Conservation (phyloP, 108 stramenopile species). For the Discostella stelligeroides region DNA sequence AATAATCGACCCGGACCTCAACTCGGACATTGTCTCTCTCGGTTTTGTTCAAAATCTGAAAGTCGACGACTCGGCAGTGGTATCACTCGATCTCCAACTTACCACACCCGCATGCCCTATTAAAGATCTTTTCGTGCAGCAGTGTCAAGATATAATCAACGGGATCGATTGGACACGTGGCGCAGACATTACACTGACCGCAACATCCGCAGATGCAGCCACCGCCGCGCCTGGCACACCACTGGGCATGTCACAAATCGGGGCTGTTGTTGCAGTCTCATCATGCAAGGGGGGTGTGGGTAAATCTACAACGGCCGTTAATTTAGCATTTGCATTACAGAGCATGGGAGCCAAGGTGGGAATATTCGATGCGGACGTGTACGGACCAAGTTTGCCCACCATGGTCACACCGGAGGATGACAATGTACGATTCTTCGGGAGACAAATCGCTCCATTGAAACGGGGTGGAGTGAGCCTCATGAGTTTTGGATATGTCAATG, state of each 20-base stretch:
- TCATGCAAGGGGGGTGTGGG: conserved; percentile 97
- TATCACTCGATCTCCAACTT: conserved; percentile 73
- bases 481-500: conserved; percentile 90
- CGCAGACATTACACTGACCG: conserved; percentile 64
- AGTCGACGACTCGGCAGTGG: conserved; percentile 53
- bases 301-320: conserved; percentile 96
- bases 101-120: conserved; percentile 84
- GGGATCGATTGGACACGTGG: conserved; percentile 56
- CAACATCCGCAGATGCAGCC: conserved; percentile 57
- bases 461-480: conserved; percentile 85
- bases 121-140: conserved; percentile 63
- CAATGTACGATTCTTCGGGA: conserved; percentile 72
- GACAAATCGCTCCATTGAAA: conserved; percentile 79
- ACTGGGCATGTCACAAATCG: conserved; percentile 73
- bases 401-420: conserved; percentile 85
- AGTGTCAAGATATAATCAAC: conserved; percentile 66
- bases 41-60: conserved; percentile 75
- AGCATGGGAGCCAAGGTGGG: conserved; percentile 83
- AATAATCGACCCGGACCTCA: conserved; percentile 81
- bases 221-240: conserved; percentile 30
- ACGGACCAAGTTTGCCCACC: conserved; percentile 91
- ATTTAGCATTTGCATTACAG: conserved; percentile 92
- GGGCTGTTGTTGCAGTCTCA: conserved; percentile 80
- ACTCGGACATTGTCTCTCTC: conserved; percentile 75
- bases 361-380: conserved; percentile 96